A percentile compares a stretch with the other conserved stretches of the same genome.
Conservation (phyloP, 2,329 filamentous ascomycete genomes). For the Aspergillus texensis region DNA sequence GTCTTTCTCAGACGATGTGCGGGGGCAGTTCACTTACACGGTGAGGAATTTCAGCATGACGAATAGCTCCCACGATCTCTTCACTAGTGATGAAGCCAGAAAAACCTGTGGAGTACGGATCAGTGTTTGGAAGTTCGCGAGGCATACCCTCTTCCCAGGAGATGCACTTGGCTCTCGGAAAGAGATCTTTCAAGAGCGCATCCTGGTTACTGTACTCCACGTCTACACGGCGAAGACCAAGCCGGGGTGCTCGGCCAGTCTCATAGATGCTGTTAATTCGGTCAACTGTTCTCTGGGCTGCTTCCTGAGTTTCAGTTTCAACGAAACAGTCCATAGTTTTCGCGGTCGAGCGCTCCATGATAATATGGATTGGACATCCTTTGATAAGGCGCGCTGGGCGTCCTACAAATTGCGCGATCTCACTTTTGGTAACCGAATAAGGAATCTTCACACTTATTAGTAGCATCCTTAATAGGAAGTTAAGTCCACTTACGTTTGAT, state of each 20-base stretch:
- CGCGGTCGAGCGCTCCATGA: constrained; percentile 60
- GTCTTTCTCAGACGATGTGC: not conserved
- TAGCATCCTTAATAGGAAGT: constrained; percentile 1
- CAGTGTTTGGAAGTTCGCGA: constrained; percentile 35
- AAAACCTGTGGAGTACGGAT: constrained; percentile 54
- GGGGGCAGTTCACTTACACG: constrained; percentile 44
- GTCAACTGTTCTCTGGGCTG: constrained; percentile 43
- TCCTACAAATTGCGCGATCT: constrained; percentile 52
- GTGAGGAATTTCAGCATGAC: constrained; percentile 52
- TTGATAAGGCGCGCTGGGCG: constrained; percentile 45
- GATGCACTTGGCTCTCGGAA: constrained; percentile 55
- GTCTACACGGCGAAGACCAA: constrained; percentile 52
- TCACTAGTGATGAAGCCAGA: constrained; percentile 55
- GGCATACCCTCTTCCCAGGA: constrained; percentile 45
- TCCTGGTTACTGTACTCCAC: constrained; percentile 51
- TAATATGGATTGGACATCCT: constrained; percentile 56
- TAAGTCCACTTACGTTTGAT: constrained; percentile 34
- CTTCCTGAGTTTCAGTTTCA: constrained; percentile 44
- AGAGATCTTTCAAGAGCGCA: constrained; percentile 54
- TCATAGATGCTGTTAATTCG: constrained; percentile 40
- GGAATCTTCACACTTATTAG: constrained; percentile 44
- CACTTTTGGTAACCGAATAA: constrained; percentile 52
- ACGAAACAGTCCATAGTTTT: constrained; percentile 60
- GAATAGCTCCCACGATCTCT: constrained; percentile 50
- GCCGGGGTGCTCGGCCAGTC: constrained; percentile 42